Percentiles rank a stretch among this genome's conserved stretches.
These are phyloP conservation scores for Kwoniella europaea DNA, from an alignment of 768 basidiomycete genomes.

Conservation along the genomic window DNA sequence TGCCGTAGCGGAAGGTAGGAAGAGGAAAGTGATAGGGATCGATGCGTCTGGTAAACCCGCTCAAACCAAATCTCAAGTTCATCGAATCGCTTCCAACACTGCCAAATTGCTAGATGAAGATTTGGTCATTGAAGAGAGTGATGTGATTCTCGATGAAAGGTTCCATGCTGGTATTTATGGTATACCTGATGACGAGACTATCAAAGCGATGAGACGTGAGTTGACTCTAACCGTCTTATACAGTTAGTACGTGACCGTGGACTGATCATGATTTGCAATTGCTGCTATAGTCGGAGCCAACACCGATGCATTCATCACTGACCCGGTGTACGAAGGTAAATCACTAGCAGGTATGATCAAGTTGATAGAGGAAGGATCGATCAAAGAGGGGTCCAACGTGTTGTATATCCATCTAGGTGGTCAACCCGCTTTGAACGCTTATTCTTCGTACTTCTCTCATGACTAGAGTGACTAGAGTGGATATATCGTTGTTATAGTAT, in stretches of 20 bases:
- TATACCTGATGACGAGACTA: slow-evolving; percentile 38
- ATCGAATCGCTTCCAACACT: slow-evolving; percentile 35
- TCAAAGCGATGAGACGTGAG: slow-evolving; percentile 40
- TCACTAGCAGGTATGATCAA: slow-evolving; percentile 42
- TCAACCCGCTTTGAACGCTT: slow-evolving; percentile 41
- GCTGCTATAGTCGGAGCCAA: slow-evolving; percentile 23
- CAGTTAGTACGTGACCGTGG: too few species aligned
- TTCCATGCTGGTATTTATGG: slow-evolving; percentile 47
- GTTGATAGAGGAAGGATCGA: slow-evolving; percentile 36
- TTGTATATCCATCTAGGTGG: slow-evolving; percentile 46
- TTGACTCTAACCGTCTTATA: not conserved
- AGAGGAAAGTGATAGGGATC: slow-evolving; percentile 45
- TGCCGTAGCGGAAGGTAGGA: slow-evolving; percentile 35
- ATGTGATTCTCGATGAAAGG: slow-evolving; percentile 37
- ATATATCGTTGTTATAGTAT: not conserved
- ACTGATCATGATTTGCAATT: not conserved
- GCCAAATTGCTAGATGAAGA: slow-evolving; percentile 29
- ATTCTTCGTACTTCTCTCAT: slow-evolving; percentile 36
- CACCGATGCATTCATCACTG: slow-evolving; percentile 41
- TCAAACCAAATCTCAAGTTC: slow-evolving; percentile 37
- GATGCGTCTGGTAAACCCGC: slow-evolving; percentile 43
- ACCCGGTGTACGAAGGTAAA: slow-evolving; percentile 43
- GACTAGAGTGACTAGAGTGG: not conserved
- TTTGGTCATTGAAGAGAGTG: slow-evolving; percentile 31
- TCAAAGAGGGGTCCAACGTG: slow-evolving; percentile 34